Evolutionary conservation across 768 basidiomycete species (phyloP).

Genomic region (Phylloporus scabripes): DNA sequence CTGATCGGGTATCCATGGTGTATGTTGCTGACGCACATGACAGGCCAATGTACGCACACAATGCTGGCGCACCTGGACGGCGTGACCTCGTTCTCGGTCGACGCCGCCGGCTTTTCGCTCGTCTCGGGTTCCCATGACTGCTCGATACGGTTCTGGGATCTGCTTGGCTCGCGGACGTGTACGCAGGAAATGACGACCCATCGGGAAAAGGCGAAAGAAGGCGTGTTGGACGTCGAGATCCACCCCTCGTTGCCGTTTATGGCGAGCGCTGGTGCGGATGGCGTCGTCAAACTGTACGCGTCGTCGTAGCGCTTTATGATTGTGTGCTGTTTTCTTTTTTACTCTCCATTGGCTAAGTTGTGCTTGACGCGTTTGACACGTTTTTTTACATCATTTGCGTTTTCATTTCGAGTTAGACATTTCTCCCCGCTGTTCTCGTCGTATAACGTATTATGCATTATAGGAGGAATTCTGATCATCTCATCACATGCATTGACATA

Average conservation of each 20-base stretch:
- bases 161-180: constrained; percentile 73
- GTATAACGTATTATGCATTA: constrained; percentile 19
- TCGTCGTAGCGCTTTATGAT: constrained; percentile 47
- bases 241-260: constrained; percentile 80
- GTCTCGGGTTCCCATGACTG: constrained; percentile 93
- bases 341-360: constrained; percentile 1
- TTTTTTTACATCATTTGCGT: background rate
- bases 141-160: constrained; percentile 91
- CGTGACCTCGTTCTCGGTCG: constrained; percentile 86
- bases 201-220: constrained; percentile 85
- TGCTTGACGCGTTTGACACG: constrained; percentile 4
- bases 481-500: constrained; percentile 11
- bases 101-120: constrained; percentile 80
- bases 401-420: constrained; percentile 8
- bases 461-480: constrained; percentile 23
- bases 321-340: background rate
- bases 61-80: constrained; percentile 90
- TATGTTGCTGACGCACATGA: constrained; percentile 2
- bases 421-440: constrained; percentile 6
- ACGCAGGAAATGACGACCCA: constrained; percentile 88
- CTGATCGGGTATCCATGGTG: background rate
- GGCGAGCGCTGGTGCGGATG: constrained; percentile 95
- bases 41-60: constrained; percentile 83
- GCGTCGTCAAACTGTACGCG: constrained; percentile 86
- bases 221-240: constrained; percentile 83